Conservation (phyloP, 176 grass and related monocot genomes). For the Zoysia pacifica region DNA sequence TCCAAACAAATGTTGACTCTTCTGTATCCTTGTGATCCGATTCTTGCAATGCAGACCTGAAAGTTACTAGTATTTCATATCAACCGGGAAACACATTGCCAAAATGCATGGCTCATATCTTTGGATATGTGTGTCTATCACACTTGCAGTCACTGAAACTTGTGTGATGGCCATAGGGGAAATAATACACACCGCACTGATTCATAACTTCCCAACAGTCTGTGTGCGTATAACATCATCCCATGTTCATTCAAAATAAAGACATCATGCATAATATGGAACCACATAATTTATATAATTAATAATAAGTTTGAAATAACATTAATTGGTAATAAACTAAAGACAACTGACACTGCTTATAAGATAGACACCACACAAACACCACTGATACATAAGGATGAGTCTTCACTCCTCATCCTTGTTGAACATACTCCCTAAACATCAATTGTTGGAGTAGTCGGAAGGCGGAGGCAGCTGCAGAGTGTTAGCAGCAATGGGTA, state of each 20-base stretch:
- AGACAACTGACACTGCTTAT: no score
- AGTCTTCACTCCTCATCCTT: not conserved
- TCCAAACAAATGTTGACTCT: not conserved
- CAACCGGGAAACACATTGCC: no score
- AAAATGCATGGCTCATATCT: not conserved
- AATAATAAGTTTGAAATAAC: not conserved
- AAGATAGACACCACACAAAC: no score
- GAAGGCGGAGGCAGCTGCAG: not conserved
- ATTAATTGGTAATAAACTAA: not conserved
- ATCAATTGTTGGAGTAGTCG: not conserved
- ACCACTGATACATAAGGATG: no score
- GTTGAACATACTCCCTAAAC: not conserved
- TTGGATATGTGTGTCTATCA: not conserved
- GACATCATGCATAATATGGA: not conserved
- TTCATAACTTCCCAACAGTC: not conserved
- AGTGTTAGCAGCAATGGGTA: not conserved
- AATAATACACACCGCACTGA: not conserved
- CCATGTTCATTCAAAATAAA: not conserved
- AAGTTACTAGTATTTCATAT: not conserved
- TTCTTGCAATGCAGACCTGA: not conserved
- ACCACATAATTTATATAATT: not conserved
- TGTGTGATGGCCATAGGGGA: not conserved
- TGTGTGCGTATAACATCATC: not conserved
- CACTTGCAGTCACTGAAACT: not conserved
- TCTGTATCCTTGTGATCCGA: not conserved